Evolutionary conservation across 1,139 yeast genomes (phyloP), one percentile per base, ranked within the genome.

Genomic region (Geotrichum histeridarum): DNA sequence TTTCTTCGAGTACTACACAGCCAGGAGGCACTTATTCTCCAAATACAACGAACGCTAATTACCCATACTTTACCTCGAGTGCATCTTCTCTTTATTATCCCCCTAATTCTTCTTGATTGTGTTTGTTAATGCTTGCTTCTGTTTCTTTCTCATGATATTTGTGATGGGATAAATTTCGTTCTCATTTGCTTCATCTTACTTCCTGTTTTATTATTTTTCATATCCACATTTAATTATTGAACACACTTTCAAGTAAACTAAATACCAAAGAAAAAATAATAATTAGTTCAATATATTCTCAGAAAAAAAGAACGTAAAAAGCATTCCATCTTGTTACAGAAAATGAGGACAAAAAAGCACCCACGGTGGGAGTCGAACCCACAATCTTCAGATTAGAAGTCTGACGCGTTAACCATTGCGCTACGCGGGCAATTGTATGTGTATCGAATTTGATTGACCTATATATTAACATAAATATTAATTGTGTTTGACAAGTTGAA

Each of bases 381-480:
- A 73, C 77, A 76, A 75, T 75, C 79, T 75, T 75, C 79, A 75
- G 79, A 76, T 76, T 64, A 76, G 79, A 76, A 77, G 80, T 77
- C 79, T 75, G 78, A 76, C 79, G 80, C 80, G 79, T 76, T 77
- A 77, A 67, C 80, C 80, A 76, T 77, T 77, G 75, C 79, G 80
- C 80, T 77, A 35, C 38, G 38, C 38, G 38, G 38, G 38, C 38
- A 22, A 22, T 22, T 22, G 2, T 14, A 35, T 12, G 6, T 4
- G 6, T 4, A 12, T 2, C 4, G 14, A 35, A 35, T 33, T 8
- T 33, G 11, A 33, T 33, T 33, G 12, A 33, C 12, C 36, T 33
- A 12, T 12, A 8, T 33, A 33, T 33, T 33, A 35, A 14, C 6
- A 35, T 14, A 35, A 4, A 35, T 2, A 35, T 35, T 22, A 22